These are phyloP conservation scores for Lactifluus piperatus DNA, from an alignment of 768 basidiomycete genomes.

Conservation along the genomic window DNA sequence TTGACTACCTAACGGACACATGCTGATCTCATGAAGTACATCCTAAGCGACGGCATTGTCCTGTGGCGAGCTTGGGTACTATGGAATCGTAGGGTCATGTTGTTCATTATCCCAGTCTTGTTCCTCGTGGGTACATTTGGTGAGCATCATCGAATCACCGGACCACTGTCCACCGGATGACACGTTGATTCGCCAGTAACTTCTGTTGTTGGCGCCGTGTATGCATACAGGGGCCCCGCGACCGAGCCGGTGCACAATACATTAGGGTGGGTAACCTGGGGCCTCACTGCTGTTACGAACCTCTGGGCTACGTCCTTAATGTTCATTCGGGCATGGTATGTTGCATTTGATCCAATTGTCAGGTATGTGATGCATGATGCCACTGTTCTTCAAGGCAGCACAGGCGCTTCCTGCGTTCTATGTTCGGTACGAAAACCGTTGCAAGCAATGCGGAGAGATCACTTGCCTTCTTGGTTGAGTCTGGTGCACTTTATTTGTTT, in stretches of 20 bases:
- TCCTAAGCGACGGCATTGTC: slow-evolving; percentile 6
- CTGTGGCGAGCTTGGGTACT: slow-evolving; percentile 13
- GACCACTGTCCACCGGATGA: neutral
- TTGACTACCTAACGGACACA: neutral
- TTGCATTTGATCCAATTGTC: neutral
- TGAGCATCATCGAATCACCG: neutral
- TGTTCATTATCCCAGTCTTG: neutral
- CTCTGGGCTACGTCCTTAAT: slow-evolving; percentile 13
- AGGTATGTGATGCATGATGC: neutral
- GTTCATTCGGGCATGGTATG: slow-evolving; percentile 5
- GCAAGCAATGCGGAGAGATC: neutral
- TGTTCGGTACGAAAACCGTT: neutral
- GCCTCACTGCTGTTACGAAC: slow-evolving; percentile 1
- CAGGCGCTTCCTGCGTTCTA: neutral
- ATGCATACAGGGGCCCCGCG: neutral
- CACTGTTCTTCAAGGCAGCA: neutral
- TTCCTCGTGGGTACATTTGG: neutral
- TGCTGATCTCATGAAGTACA: neutral
- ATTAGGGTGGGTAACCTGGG: neutral
- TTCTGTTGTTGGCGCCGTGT: neutral
- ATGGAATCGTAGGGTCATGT: neutral
- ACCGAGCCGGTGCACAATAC: neutral
- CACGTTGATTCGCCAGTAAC: neutral
- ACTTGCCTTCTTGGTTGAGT: slow-evolving; percentile 5
- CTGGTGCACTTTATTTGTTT: slow-evolving; percentile 3